These are phyloP conservation scores for Cordyceps cateniannulata DNA, from an alignment of 2,329 filamentous ascomycete genomes.

Conservation along the genomic window DNA sequence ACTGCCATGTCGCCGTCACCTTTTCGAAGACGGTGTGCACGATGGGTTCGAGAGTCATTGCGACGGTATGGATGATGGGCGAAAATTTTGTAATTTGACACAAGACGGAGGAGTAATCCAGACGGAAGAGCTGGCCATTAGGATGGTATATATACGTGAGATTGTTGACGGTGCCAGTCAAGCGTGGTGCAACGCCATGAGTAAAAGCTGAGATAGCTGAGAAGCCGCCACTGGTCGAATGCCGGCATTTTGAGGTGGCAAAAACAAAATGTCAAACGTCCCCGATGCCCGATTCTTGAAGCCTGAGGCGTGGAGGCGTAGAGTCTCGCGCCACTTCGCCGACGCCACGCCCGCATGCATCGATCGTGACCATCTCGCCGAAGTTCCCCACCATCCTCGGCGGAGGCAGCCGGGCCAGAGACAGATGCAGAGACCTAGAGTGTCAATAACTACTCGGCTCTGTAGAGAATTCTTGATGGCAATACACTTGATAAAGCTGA, in stretches of 20 bases:
- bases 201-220: too few relatives aligned
- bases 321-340: not conserved
- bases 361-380: not conserved
- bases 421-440: not conserved
- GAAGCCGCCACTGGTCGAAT: not conserved
- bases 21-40: conserved; percentile 34
- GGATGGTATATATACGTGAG: not conserved
- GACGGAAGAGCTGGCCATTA: not conserved
- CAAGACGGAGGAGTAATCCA: not conserved
- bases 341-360: not conserved
- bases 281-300: not conserved
- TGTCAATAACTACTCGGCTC: too few relatives aligned
- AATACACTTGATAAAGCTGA: too few relatives aligned
- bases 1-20: conserved; percentile 51
- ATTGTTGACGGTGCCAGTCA: not conserved
- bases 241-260: not conserved
- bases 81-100: not conserved
- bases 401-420: not conserved
- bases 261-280: not conserved
- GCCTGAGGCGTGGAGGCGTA: not conserved
- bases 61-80: not conserved
- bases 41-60: not conserved
- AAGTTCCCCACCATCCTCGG: not conserved
- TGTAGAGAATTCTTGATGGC: too few relatives aligned
- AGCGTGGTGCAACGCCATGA: not conserved